phyloP scores from a whole-genome alignment of 2,329 filamentous ascomycete species.

The Trichoderma lentiforme region DNA sequence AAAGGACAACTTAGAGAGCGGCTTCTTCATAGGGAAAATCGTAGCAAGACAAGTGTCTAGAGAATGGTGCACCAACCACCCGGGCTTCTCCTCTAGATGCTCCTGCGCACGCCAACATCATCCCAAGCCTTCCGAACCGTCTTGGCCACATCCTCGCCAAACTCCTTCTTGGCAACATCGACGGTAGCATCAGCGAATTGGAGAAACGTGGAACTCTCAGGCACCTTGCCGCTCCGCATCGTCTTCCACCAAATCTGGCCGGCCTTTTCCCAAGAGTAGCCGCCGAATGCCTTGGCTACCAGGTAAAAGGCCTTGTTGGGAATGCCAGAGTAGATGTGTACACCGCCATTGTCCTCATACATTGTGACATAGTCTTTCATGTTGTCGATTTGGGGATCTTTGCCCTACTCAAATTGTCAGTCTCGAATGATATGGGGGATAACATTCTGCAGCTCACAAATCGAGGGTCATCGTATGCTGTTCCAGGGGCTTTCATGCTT shows the following conservation, averaged over 20 bases:
- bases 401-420: slow-evolving; percentile 35
- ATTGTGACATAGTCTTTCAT: slow-evolving; percentile 43
- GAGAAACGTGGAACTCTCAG: slow-evolving; percentile 41
- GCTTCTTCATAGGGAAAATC: neutral
- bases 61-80: slow-evolving; percentile 7
- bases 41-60: neutral
- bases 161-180: slow-evolving; percentile 43
- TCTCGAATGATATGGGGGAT: neutral
- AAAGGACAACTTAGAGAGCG: neutral
- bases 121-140: slow-evolving; percentile 47
- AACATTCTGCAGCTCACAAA: slow-evolving; percentile 37
- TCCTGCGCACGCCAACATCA: slow-evolving; percentile 42
- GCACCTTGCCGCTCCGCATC: slow-evolving; percentile 42
- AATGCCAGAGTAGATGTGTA: slow-evolving; percentile 56
- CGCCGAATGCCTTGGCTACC: slow-evolving; percentile 45
- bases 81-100: slow-evolving; percentile 21
- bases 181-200: slow-evolving; percentile 50
- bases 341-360: slow-evolving; percentile 49
- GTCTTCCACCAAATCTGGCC: slow-evolving; percentile 53
- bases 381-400: slow-evolving; percentile 50
- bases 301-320: slow-evolving; percentile 57
- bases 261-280: slow-evolving; percentile 53
- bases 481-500: slow-evolving; percentile 53
- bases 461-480: slow-evolving; percentile 50
- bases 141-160: slow-evolving; percentile 40